A percentile compares a stretch with the other conserved stretches of the same genome.
These are phyloP conservation scores for Cladophialophora yegresii DNA, from an alignment of 2,329 filamentous ascomycete species.

Conservation along the genomic window DNA sequence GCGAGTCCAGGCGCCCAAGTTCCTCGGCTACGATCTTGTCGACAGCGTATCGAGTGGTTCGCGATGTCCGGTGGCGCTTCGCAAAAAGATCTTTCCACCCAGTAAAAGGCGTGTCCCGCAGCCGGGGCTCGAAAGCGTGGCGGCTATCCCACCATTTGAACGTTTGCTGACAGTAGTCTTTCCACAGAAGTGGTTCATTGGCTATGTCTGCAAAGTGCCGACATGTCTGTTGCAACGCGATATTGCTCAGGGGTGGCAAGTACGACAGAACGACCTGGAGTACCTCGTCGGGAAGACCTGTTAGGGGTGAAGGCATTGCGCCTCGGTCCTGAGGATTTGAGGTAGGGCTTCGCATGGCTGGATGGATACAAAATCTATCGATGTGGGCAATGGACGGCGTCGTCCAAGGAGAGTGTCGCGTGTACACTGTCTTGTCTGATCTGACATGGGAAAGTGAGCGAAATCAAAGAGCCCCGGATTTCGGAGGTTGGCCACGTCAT, in stretches of 20 bases:
- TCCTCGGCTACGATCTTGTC: conserved; percentile 71
- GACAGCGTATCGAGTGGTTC: conserved; percentile 57
- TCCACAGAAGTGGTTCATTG: conserved; percentile 77
- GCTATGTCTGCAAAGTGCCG: conserved; percentile 66
- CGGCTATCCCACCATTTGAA: conserved; percentile 75
- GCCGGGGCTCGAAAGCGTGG: conserved; percentile 62
- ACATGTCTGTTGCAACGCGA: conserved; percentile 61
- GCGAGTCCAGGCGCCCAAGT: conserved; percentile 67
- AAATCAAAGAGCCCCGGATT: not conserved
- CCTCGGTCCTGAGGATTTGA: not conserved
- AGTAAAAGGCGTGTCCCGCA: conserved; percentile 49
- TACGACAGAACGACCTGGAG: conserved; percentile 74
- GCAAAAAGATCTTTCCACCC: conserved; percentile 72
- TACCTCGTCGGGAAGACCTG: conserved; percentile 74
- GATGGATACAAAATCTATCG: not conserved
- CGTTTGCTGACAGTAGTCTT: conserved; percentile 65
- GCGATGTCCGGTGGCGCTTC: conserved; percentile 57
- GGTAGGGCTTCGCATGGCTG: not conserved
- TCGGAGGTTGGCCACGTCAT: conserved; percentile 7
- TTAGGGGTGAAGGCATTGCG: conserved; percentile 12
- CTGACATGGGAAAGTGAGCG: not conserved
- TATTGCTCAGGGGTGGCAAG: conserved; percentile 54
- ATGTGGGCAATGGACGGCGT: not conserved
- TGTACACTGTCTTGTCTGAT: not conserved
- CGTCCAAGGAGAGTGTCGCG: not conserved